Base-by-base conservation (phyloP, 1,139 yeast species). In the Schizosaccharomyces versatilis region DNA sequence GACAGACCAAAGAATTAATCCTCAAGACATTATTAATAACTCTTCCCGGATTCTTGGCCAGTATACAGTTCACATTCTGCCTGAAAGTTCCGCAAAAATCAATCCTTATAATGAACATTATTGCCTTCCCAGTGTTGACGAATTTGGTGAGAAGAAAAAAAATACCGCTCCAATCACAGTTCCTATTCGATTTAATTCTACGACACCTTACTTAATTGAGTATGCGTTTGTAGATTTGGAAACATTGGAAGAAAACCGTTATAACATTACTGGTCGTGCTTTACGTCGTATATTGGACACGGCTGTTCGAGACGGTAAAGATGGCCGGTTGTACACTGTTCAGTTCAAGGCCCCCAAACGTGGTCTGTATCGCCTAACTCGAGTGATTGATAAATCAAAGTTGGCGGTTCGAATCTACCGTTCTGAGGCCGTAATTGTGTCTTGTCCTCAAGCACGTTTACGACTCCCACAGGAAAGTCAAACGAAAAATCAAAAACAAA, bases 71-170 rank as follows among this genome's bases (percentile, higher is more conserved):
- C 83, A 88, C 62, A 84, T 84, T 61, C 70, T 93, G 48, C 98
- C 98, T 0, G 97, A 90, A 65, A 83, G 94, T 48, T 81, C 94
- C 0, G 95, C 94, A 1, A 72, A 74, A 61, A 71, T 93, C 64
- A 85, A 88, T 60, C 96, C 96, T 1, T 77, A 79, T 60, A 76
- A 74, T 52, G 76, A 75, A 47, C 73, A 77, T 12, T 74, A 73
- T 57, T 88, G 97, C 66, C 65, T 85, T 7, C 24, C 52, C 78
- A 78, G 19, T 36, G 54, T 47, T 19, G 47, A 36, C 47, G 32
- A 24, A 24, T 24, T 24, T 24, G 32, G 32, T 24, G 32, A 47
- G 17, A 38, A 24, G 10, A 39, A 51, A 6, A 32, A 32, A 3
- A 10, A 39, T 6, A 32, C 36, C 53, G 60, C 68, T 52, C 67